Conservation (phyloP, 768 basidiomycete genomes). For the Cystofilobasidium ferigula region DNA sequence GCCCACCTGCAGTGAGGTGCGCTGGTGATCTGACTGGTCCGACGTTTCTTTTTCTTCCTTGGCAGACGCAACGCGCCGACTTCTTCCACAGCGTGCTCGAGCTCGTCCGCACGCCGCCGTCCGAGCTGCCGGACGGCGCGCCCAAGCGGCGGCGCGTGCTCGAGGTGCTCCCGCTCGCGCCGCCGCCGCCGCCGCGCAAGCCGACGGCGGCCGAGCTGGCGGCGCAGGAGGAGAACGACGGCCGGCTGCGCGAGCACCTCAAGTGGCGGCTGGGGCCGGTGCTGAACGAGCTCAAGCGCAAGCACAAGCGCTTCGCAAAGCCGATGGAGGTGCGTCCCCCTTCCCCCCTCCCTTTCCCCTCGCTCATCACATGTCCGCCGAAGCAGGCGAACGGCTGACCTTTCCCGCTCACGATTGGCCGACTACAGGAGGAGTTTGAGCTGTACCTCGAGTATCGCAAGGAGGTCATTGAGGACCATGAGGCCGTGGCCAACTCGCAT, state of each 20-base stretch:
- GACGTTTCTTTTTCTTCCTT: not conserved
- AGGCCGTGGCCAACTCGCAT: slow-evolving; percentile 11
- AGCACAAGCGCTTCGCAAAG: slow-evolving; percentile 82
- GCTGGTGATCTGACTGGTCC: not conserved
- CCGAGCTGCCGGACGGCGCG: slow-evolving; percentile 77
- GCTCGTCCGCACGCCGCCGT: slow-evolving; percentile 64
- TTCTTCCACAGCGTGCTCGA: slow-evolving; percentile 69
- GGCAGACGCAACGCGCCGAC: slow-evolving; percentile 47
- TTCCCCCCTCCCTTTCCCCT: not conserved
- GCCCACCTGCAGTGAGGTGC: too few relatives aligned
- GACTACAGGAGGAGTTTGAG: slow-evolving; percentile 59
- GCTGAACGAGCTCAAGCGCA: slow-evolving; percentile 75
- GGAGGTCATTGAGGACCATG: slow-evolving; percentile 26
- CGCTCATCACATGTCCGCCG: not conserved
- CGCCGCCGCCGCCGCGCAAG: slow-evolving; percentile 73
- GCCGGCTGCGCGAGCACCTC: slow-evolving; percentile 62
- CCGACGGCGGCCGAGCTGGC: slow-evolving; percentile 73
- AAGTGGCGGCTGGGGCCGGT: slow-evolving; percentile 86
- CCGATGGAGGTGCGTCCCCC: slow-evolving; percentile 50
- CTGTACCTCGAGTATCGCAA: slow-evolving; percentile 37
- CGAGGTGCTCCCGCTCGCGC: slow-evolving; percentile 76
- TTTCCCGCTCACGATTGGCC: not conserved
- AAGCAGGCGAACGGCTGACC: too few relatives aligned
- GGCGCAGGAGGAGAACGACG: slow-evolving; percentile 69
- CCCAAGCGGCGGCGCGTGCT: slow-evolving; percentile 70